Base-by-base conservation (phyloP, 257 asterid genomes). In the Nyctanthes arbortristis region DNA sequence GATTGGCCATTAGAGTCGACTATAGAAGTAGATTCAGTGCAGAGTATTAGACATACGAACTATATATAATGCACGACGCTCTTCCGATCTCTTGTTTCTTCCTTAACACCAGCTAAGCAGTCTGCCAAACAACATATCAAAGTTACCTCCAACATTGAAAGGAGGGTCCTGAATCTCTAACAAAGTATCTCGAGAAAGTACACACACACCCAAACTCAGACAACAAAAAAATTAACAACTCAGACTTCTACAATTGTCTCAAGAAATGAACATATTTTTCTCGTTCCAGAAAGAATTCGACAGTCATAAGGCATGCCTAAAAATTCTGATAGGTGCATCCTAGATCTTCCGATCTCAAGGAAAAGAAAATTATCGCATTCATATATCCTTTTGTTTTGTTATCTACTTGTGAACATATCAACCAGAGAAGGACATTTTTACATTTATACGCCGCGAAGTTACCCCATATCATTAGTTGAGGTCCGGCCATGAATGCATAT, bases 391-490 rank as follows among this genome's bases (percentile, higher is more conserved):
- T n/a, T n/a, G n/a, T n/a, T n/a, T n/a, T n/a, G n/a, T 10, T 34
- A 55, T 62, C 52, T 43, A 28, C 5, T 56, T 70, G 43, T 14
- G 78, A 69, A 39, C 35, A 49, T 78, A 58, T 11, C 63, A 58
- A 63, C 13, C 62, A 49, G 24, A 57, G 33, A 63, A 37, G 32
- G 59, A 31, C 1, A 8, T 14, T 11, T 43, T 29, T 25, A 39
- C 28, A 16, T 37, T 30, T 9, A 22, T 34, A 63, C 45, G 32
- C 32, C 47, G 56, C 36, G 3, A 31, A 27, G 58, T 35, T 25
- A 22, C 39, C 65, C 47, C 70, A 29, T 63, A 24, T 58, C 57
- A 45, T 61, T 66, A 37, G 37, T 36, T n/a, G 59, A n/a, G n/a
- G n/a, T n/a, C n/a, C n/a, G n/a, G n/a, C n/a, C n/a, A n/a, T n/a